phyloP scores from a whole-genome alignment of 176 grass and related monocot genomes.

The Oryza glumipatula region DNA sequence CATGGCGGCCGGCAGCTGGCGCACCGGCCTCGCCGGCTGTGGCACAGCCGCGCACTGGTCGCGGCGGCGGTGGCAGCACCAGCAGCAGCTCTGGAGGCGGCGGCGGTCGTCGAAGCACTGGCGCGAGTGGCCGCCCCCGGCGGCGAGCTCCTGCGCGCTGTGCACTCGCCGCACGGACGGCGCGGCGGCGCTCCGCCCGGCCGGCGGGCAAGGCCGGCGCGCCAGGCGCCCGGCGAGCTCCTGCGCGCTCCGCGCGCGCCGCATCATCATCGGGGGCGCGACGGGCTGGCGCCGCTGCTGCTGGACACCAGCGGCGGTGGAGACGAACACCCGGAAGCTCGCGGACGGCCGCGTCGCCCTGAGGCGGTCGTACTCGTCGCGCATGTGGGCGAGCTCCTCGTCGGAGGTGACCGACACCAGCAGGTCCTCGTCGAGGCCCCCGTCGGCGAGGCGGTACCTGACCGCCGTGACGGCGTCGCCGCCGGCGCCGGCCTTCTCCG shows the following conservation, averaged over 20 bases:
- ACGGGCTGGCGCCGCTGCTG: background rate
- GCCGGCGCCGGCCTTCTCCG: constrained; percentile 13
- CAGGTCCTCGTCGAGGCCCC: constrained; percentile 30
- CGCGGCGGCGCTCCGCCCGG: background rate
- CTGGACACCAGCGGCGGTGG: background rate
- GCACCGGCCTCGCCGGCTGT: background rate
- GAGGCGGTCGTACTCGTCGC: constrained; percentile 56
- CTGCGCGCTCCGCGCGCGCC: constrained; percentile 37
- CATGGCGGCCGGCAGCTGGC: background rate
- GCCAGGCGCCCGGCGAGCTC: background rate
- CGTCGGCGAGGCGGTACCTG: constrained; percentile 46
- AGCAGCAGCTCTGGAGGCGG: background rate
- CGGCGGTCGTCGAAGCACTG: background rate
- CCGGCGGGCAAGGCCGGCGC: no score
- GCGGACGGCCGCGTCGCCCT: constrained; percentile 5
- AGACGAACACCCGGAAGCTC: constrained; percentile 42
- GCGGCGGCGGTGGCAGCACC: background rate
- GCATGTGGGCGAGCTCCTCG: constrained; percentile 54
- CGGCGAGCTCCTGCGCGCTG: constrained; percentile 34
- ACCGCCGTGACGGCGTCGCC: background rate
- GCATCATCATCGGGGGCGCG: constrained; percentile 28
- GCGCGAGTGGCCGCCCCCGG: background rate
- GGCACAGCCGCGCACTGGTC: background rate
- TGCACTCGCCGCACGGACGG: constrained; percentile 9
- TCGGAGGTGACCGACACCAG: constrained; percentile 58